phyloP scores from a whole-genome alignment of 441 rosid species.

The Croton laevigatus region DNA sequence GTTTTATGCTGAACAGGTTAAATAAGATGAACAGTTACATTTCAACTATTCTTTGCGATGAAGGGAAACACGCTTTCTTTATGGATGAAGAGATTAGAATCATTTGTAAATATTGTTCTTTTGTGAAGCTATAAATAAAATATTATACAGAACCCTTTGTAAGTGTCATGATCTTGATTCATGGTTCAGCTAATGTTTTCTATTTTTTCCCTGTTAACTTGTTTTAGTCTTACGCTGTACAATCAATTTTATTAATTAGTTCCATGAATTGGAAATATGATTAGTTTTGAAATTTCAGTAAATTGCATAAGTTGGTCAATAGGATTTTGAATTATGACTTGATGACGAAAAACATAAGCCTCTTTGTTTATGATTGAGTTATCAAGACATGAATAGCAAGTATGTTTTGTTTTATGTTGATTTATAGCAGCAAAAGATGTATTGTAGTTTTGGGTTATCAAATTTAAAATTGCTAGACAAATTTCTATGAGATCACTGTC shows the following conservation, averaged over 20 bases:
- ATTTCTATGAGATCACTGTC: too few relatives aligned
- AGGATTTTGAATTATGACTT: not conserved
- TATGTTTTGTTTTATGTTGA: too few relatives aligned
- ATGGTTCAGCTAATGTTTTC: not conserved
- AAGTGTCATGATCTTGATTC: too few relatives aligned
- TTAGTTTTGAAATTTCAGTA: too few relatives aligned
- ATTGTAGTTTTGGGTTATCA: too few relatives aligned
- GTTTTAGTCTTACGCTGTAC: not conserved
- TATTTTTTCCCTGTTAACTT: not conserved
- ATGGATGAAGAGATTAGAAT: slow-evolving; percentile 69
- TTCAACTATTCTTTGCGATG: slow-evolving; percentile 25
- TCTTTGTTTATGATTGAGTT: not conserved
- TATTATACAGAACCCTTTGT: slow-evolving; percentile 49
- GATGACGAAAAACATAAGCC: not conserved
- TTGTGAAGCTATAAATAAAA: slow-evolving; percentile 49
- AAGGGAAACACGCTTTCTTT: slow-evolving; percentile 41
- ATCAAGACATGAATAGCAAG: too few relatives aligned
- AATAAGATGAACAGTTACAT: slow-evolving; percentile 12
- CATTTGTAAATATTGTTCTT: slow-evolving; percentile 47
- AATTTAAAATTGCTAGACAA: too few relatives aligned
- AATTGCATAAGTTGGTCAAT: too few relatives aligned
- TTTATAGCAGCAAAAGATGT: too few relatives aligned
- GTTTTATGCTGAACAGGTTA: slow-evolving; percentile 16
- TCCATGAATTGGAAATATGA: too few relatives aligned
- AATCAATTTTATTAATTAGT: too few relatives aligned